Conservation (phyloP, 176 grass and related monocot genomes). For the Bolboschoenus planiculmis region DNA sequence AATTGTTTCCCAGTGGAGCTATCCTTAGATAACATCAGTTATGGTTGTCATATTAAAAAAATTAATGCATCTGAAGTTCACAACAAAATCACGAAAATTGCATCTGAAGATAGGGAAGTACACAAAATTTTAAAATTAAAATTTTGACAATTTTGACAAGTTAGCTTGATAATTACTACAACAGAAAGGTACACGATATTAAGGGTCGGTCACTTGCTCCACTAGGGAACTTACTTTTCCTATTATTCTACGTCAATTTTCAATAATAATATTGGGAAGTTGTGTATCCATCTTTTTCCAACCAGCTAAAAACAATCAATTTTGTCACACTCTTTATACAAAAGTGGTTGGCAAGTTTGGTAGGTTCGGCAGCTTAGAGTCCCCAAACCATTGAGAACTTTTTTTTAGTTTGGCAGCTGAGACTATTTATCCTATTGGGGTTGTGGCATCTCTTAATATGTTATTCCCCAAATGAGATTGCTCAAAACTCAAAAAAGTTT, state of each 20-base stretch:
- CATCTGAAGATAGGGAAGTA: background rate
- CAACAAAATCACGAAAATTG: background rate
- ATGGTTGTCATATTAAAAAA: background rate
- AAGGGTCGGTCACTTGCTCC: background rate
- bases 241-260: background rate
- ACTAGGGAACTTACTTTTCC: background rate
- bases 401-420: too few species aligned
- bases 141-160: background rate
- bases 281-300: background rate
- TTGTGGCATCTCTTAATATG: background rate
- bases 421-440: too few species aligned
- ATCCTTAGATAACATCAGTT: background rate
- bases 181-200: background rate
- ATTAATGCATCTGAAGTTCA: background rate
- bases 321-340: background rate
- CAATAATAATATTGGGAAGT: constrained; percentile 5
- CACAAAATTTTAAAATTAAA: background rate
- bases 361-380: background rate
- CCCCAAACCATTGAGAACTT: background rate
- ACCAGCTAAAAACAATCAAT: background rate
- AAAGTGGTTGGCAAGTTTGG: background rate
- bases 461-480: background rate
- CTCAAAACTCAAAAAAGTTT: background rate
- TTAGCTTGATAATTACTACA: background rate
- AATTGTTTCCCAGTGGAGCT: background rate